These are phyloP conservation scores for Diaporthe ilicicola DNA, from an alignment of 2,329 filamentous ascomycete genomes.

Conservation along the genomic window DNA sequence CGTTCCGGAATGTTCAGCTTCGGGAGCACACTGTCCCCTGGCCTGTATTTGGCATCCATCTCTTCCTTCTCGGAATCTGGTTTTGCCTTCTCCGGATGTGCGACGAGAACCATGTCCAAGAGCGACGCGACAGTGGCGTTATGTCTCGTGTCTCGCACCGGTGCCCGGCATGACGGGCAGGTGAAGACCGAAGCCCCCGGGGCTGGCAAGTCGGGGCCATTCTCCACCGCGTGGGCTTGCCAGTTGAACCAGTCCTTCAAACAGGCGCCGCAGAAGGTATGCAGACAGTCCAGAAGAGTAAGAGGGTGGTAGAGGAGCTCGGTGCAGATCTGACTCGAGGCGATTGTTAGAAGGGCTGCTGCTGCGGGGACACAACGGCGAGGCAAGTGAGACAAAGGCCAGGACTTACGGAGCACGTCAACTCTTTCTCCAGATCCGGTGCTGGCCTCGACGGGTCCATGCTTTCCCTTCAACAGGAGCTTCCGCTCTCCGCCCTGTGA, in stretches of 20 bases:
- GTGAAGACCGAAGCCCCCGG: conserved; percentile 71
- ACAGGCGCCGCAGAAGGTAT: conserved; percentile 96
- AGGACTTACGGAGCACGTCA: conserved; percentile 87
- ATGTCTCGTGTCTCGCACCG: conserved; percentile 85
- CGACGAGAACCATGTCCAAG: conserved; percentile 84
- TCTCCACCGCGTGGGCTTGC: conserved; percentile 71
- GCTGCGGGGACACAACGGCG: conserved; percentile 3
- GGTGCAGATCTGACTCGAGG: conserved; percentile 81
- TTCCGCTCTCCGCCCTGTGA: conserved; percentile 7
- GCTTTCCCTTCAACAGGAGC: conserved; percentile 26
- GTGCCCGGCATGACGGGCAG: conserved; percentile 90
- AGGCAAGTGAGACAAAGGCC: conserved; percentile 4
- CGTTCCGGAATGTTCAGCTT: conserved; percentile 60
- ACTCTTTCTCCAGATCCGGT: conserved; percentile 87
- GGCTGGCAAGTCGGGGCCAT: conserved; percentile 57
- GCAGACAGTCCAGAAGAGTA: conserved; percentile 90
- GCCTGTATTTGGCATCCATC: conserved; percentile 78
- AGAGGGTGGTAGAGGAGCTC: conserved; percentile 92
- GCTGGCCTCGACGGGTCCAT: conserved; percentile 62
- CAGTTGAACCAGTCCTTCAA: conserved; percentile 95
- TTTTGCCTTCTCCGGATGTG: conserved; percentile 80
- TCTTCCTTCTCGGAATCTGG: conserved; percentile 78
- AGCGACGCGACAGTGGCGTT: conserved; percentile 92
- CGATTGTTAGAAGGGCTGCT: conserved; percentile 30
- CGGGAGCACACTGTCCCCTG: conserved; percentile 83